phyloP scores from a whole-genome alignment of 2,329 filamentous ascomycete genomes.

The Thelonectria discophora region DNA sequence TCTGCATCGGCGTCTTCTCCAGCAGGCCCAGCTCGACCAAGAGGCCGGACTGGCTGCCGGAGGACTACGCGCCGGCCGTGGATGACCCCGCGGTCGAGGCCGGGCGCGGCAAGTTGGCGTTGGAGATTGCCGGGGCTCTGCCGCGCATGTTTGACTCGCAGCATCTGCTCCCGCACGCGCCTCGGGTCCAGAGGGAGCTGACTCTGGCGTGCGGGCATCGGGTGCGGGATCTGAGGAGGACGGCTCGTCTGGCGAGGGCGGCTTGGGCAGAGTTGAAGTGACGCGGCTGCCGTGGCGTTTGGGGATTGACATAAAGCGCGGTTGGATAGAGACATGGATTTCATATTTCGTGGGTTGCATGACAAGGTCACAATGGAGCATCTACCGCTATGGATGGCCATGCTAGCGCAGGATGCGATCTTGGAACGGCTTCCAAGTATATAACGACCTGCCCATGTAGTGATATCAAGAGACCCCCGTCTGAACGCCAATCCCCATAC shows the following conservation, averaged over 20 bases:
- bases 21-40: slow-evolving; percentile 40
- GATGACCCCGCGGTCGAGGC: slow-evolving; percentile 38
- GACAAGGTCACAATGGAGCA: slow-evolving; percentile 16
- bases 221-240: slow-evolving; percentile 61
- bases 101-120: slow-evolving; percentile 55
- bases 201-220: slow-evolving; percentile 62
- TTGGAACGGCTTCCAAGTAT: slow-evolving; percentile 1
- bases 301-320: slow-evolving; percentile 1
- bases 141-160: slow-evolving; percentile 59
- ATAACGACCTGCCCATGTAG: slow-evolving; percentile 12
- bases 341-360: slow-evolving; percentile 13
- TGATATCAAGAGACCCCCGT: slow-evolving; percentile 26
- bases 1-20: slow-evolving; percentile 53
- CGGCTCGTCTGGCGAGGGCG: slow-evolving; percentile 58
- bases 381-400: slow-evolving; percentile 2
- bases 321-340: slow-evolving; percentile 24
- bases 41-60: slow-evolving; percentile 45
- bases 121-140: slow-evolving; percentile 59
- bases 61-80: slow-evolving; percentile 30
- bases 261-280: slow-evolving; percentile 57
- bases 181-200: slow-evolving; percentile 57
- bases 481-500: slow-evolving; percentile 32
- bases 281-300: slow-evolving; percentile 24
- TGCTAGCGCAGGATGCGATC: slow-evolving; percentile 4
- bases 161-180: slow-evolving; percentile 55